A percentile compares a stretch with the other conserved stretches of the same genome.
Evolutionary conservation across 176 grass and related monocot genomes (phyloP).

Genomic region (Ensete ventricosum): DNA sequence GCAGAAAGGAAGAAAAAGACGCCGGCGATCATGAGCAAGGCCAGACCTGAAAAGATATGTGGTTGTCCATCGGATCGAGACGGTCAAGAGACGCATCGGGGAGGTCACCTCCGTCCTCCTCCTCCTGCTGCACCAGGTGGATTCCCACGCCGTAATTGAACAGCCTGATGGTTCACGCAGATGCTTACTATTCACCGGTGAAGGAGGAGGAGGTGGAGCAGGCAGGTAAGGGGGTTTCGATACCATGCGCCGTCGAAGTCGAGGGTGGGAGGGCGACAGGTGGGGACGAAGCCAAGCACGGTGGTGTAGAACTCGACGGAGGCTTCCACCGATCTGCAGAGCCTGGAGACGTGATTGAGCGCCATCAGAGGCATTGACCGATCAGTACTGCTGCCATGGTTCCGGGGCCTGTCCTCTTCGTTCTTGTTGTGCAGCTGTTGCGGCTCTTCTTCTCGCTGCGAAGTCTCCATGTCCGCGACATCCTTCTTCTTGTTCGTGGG

Average conservation of each 20-base stretch:
- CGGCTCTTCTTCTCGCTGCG: too few relatives aligned
- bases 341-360: constrained; percentile 68
- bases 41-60: constrained; percentile 56
- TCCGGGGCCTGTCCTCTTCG: too few relatives aligned
- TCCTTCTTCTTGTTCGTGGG: too few relatives aligned
- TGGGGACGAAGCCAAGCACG: constrained; percentile 57
- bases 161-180: constrained; percentile 26
- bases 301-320: constrained; percentile 57
- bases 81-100: constrained; percentile 20
- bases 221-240: not conserved
- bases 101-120: constrained; percentile 18
- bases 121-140: constrained; percentile 37
- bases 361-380: constrained; percentile 44
- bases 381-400: too few relatives aligned
- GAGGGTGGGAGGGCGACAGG: constrained; percentile 53
- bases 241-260: constrained; percentile 70
- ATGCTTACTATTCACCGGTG: not conserved
- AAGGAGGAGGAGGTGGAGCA: not conserved
- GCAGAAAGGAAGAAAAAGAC: too few relatives aligned
- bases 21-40: not conserved
- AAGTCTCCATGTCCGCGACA: too few relatives aligned
- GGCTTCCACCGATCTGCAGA: constrained; percentile 51
- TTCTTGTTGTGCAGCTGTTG: too few relatives aligned
- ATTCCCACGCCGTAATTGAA: constrained; percentile 76
- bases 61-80: constrained; percentile 76